These are phyloP conservation scores for Bacidia gigantensis DNA, from an alignment of 495 filamentous ascomycete species.

Conservation along the genomic window DNA sequence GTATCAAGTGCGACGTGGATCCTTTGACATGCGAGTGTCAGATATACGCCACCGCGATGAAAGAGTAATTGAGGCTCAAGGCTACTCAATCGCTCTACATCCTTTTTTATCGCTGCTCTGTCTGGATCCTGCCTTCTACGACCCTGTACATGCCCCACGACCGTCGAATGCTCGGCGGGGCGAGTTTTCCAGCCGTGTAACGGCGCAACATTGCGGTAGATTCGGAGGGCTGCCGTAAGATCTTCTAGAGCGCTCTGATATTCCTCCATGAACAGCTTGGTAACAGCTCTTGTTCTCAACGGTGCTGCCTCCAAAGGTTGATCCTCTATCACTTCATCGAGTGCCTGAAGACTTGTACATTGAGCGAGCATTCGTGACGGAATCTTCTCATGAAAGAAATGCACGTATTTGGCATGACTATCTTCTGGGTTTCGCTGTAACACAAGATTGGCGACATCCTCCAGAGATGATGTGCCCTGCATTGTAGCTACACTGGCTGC, in stretches of 20 bases:
- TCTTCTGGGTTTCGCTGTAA: slow-evolving; percentile 49
- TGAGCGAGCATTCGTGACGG: slow-evolving; percentile 62
- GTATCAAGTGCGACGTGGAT: slow-evolving; percentile 38
- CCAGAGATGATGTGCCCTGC: slow-evolving; percentile 64
- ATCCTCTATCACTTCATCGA: slow-evolving; percentile 52
- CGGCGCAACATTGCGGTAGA: slow-evolving; percentile 33
- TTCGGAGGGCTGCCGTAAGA: slow-evolving; percentile 47
- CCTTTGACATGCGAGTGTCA: slow-evolving; percentile 53
- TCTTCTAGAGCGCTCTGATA: slow-evolving; percentile 51
- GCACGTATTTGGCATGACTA: slow-evolving; percentile 63
- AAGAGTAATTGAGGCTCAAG: slow-evolving; percentile 62
- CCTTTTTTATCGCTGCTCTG: slow-evolving; percentile 21
- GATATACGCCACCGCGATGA: slow-evolving; percentile 59
- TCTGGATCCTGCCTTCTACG: not conserved
- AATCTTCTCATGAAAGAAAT: slow-evolving; percentile 83
- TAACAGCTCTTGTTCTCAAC: slow-evolving; percentile 55
- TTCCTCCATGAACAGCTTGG: slow-evolving; percentile 63
- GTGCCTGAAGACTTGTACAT: slow-evolving; percentile 47
- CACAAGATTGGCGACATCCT: slow-evolving; percentile 63
- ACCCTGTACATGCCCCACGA: not conserved
- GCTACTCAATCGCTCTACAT: slow-evolving; percentile 59
- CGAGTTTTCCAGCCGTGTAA: not conserved
- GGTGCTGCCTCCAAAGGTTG: slow-evolving; percentile 49
- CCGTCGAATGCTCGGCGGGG: not conserved
- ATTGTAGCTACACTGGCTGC: slow-evolving; percentile 69